These are phyloP conservation scores for Xenoacremonium recifei DNA, from an alignment of 2,329 filamentous ascomycete genomes.

Conservation along the genomic window DNA sequence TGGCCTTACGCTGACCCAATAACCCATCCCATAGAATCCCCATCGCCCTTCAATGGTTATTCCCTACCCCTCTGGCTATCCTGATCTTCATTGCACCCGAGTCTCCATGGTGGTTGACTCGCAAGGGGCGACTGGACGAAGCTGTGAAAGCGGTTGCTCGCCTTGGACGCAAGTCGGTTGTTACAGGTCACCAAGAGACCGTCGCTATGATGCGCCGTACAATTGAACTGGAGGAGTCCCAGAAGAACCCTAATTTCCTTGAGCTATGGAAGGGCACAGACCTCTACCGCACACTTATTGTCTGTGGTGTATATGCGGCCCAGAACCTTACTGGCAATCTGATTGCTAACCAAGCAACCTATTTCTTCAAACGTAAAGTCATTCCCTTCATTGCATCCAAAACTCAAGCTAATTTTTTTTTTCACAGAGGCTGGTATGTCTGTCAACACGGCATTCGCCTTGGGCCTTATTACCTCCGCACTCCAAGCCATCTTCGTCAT, in stretches of 20 bases:
- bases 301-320: constrained; percentile 55
- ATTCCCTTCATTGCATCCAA: constrained; percentile 2
- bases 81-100: constrained; percentile 50
- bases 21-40: constrained; percentile 37
- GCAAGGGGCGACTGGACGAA: constrained; percentile 41
- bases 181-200: constrained; percentile 30
- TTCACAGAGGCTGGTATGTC: constrained; percentile 60
- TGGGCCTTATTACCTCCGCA: constrained; percentile 63
- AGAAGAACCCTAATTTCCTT: constrained; percentile 42
- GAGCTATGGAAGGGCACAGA: constrained; percentile 56
- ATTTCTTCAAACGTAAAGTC: constrained; percentile 49
- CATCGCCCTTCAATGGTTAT: constrained; percentile 58
- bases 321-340: constrained; percentile 61
- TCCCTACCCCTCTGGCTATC: constrained; percentile 53
- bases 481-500: constrained; percentile 63
- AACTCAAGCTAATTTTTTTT: no score
- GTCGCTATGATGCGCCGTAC: constrained; percentile 58
- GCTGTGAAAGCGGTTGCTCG: constrained; percentile 46
- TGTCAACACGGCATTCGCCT: constrained; percentile 54
- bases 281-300: constrained; percentile 52
- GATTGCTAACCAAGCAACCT: constrained; percentile 61
- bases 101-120: constrained; percentile 54
- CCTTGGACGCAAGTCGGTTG: constrained; percentile 35
- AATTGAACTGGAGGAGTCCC: constrained; percentile 49
- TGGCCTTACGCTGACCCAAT: constrained; percentile 21